Conservation (phyloP, 805 yeast species). For the Ogataea philodendri region DNA sequence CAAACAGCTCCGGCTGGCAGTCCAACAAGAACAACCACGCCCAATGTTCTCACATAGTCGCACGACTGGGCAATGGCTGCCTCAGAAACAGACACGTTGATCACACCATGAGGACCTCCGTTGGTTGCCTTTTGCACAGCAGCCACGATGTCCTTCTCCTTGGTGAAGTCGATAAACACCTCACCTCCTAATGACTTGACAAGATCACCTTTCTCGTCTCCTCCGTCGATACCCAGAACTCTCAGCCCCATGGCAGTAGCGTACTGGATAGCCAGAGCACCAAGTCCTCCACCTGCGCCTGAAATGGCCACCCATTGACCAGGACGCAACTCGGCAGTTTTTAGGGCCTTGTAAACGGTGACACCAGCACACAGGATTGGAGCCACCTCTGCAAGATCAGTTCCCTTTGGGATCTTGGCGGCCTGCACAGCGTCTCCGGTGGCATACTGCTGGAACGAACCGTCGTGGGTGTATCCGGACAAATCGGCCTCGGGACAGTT, state of each 20-base stretch:
- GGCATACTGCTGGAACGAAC: conserved; percentile 88
- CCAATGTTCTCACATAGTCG: conserved; percentile 57
- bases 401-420: conserved; percentile 69
- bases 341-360: conserved; percentile 87
- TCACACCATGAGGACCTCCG: conserved; percentile 66
- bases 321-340: conserved; percentile 71
- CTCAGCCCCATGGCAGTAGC: conserved; percentile 74
- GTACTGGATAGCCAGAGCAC: conserved; percentile 73
- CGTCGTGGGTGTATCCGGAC: conserved; percentile 88
- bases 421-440: conserved; percentile 88
- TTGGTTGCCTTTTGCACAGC: conserved; percentile 43
- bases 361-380: conserved; percentile 91
- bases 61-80: conserved; percentile 52
- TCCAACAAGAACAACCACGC: conserved; percentile 65
- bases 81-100: conserved; percentile 62
- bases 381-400: conserved; percentile 72
- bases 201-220: conserved; percentile 59
- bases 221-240: conserved; percentile 75
- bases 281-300: conserved; percentile 84
- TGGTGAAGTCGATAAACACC: conserved; percentile 54
- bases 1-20: conserved; percentile 79
- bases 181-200: conserved; percentile 61
- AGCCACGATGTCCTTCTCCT: conserved; percentile 40
- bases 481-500: conserved; percentile 68
- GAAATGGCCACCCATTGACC: conserved; percentile 79